phyloP scores from a whole-genome alignment of 2,329 filamentous ascomycete genomes.

The Aureobasidium uvarum region DNA sequence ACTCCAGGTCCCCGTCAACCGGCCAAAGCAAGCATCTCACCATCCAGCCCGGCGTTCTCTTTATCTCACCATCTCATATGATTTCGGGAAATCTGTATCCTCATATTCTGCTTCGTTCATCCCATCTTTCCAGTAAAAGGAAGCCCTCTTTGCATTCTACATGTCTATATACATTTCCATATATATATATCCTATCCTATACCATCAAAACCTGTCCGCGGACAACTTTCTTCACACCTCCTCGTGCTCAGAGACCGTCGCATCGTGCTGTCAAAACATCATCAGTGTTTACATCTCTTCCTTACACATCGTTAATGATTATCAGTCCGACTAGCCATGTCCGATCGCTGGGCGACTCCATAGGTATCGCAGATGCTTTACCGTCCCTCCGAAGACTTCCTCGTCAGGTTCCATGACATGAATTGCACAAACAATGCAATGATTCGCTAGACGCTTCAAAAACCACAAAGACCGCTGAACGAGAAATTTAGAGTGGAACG shows the following conservation, averaged over 20 bases:
- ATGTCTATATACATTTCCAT: background rate
- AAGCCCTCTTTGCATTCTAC: background rate
- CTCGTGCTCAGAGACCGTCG: too few species aligned
- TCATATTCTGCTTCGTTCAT: background rate
- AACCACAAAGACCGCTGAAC: too few species aligned
- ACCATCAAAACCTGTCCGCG: background rate
- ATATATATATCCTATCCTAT: background rate
- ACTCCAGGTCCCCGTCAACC: background rate
- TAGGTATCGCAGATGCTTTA: background rate
- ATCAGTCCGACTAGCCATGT: too few species aligned
- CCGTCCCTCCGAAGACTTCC: too few species aligned
- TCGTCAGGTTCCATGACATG: too few species aligned
- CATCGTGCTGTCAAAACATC: too few species aligned
- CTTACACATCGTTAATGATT: too few species aligned
- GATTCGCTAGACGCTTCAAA: too few species aligned
- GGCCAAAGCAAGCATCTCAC: background rate
- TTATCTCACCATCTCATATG: background rate
- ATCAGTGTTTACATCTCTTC: too few species aligned
- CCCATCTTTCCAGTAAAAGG: background rate
- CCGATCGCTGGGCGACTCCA: background rate
- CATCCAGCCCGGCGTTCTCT: slow-evolving; percentile 1
- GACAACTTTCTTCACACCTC: background rate
- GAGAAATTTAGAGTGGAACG: too few species aligned
- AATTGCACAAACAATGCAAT: too few species aligned
- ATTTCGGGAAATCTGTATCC: background rate